phyloP scores from a whole-genome alignment of 2,329 filamentous ascomycete species.

The Fusarium brevicatenulatum region DNA sequence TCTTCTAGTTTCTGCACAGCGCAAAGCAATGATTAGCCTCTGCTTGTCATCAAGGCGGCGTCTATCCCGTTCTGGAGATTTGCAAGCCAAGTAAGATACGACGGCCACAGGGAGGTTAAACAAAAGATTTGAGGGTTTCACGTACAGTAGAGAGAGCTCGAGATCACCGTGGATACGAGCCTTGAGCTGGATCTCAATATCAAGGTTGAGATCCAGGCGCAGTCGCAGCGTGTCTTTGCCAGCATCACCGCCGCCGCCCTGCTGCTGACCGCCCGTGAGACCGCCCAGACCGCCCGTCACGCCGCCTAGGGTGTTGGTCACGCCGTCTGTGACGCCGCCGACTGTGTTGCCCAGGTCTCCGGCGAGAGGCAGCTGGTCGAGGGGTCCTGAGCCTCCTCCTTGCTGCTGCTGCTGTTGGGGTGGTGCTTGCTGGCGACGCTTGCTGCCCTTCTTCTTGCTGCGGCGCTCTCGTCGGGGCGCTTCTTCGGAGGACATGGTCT shows the following conservation, averaged over 20 bases:
- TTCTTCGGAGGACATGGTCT: conserved; percentile 39
- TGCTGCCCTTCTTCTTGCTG: conserved; percentile 48
- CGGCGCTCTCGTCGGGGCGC: conserved; percentile 39
- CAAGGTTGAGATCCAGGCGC: conserved; percentile 81
- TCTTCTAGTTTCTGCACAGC: conserved; percentile 37
- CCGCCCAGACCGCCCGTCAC: conserved; percentile 53
- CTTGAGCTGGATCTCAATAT: conserved; percentile 87
- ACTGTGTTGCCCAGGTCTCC: conserved; percentile 50
- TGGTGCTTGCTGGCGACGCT: conserved; percentile 43
- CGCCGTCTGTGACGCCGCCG: conserved; percentile 54
- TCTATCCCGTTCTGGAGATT: conserved; percentile 44
- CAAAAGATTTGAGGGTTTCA: conserved; percentile 29
- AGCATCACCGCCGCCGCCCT: conserved; percentile 52
- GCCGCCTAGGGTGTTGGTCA: conserved; percentile 54
- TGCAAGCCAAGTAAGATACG: conserved; percentile 43
- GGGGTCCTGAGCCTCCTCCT: conserved; percentile 36
- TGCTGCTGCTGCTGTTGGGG: conserved; percentile 29
- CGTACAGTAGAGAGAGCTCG: conserved; percentile 75
- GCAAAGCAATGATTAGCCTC: conserved; percentile 41
- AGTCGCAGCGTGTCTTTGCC: conserved; percentile 73
- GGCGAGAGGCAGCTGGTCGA: conserved; percentile 53
- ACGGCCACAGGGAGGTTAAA: conserved; percentile 9
- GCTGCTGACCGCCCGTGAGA: conserved; percentile 51
- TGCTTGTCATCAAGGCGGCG: conserved; percentile 19
- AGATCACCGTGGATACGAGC: conserved; percentile 87